Percentiles rank a stretch among this genome's conserved stretches.
Conservation (phyloP, 768 basidiomycete species). For the Naganishia kalamii region DNA sequence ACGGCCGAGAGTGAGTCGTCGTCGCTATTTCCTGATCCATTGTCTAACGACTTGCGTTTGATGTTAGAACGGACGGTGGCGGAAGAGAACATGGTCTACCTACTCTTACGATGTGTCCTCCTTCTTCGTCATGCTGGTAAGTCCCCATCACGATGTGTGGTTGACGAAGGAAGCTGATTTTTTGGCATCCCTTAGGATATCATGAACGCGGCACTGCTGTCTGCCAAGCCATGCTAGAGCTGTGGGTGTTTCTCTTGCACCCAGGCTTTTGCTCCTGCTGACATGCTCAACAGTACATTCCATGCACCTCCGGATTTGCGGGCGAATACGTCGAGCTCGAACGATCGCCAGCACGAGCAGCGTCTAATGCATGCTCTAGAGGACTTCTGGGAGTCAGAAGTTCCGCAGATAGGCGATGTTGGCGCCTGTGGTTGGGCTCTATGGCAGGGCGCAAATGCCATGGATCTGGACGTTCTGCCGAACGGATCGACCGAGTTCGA, state of each 20-base stretch:
- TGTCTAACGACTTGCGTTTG: not conserved
- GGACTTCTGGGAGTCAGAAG: conserved; percentile 48
- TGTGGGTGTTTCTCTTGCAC: conserved; percentile 32
- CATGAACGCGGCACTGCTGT: conserved; percentile 45
- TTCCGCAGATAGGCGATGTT: conserved; percentile 45
- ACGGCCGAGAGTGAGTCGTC: conserved; percentile 20
- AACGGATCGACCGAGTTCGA: conserved; percentile 9
- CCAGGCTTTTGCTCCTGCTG: not conserved
- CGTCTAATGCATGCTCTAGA: conserved; percentile 38
- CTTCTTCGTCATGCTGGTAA: conserved; percentile 47
- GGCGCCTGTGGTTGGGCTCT: conserved; percentile 43
- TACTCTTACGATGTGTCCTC: conserved; percentile 42
- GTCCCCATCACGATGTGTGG: conserved; percentile 3
- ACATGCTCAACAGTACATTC: conserved; percentile 19
- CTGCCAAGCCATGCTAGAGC: conserved; percentile 48
- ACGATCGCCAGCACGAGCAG: not conserved
- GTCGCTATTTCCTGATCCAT: not conserved
- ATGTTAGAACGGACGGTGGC: conserved; percentile 27
- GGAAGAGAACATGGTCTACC: conserved; percentile 47
- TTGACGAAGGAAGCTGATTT: not conserved
- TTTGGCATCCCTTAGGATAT: conserved; percentile 36
- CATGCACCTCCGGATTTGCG: conserved; percentile 37
- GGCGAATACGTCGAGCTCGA: not conserved
- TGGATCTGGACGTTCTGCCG: not conserved
- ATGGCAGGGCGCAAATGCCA: not conserved